Conservation (phyloP, 1,284 basidiomycete species). For the Fomitopsis palustris region DNA sequence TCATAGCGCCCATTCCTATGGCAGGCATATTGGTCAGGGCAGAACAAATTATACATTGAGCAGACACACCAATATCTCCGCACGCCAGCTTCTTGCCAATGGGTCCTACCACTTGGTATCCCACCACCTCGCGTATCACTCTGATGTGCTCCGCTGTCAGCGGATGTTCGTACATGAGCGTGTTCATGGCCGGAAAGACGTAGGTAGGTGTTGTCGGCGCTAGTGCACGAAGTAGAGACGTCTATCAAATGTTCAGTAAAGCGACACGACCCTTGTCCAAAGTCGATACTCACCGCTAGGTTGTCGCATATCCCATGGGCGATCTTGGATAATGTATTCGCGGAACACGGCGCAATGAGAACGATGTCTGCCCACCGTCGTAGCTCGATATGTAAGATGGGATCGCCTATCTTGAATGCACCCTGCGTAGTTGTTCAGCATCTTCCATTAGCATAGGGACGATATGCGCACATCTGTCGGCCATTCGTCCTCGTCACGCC, state of each 20-base stretch:
- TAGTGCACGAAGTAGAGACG: constrained; percentile 86
- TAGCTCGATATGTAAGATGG: constrained; percentile 95
- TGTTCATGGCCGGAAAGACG: constrained; percentile 98
- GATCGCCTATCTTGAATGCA: constrained; percentile 75
- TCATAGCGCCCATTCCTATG: constrained; percentile 87
- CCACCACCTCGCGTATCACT: constrained; percentile 67
- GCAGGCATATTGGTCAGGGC: constrained; percentile 18
- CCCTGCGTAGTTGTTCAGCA: constrained; percentile 37
- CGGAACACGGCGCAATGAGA: constrained; percentile 91
- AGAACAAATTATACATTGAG: background rate
- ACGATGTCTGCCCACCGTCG: constrained; percentile 96
- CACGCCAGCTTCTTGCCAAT: constrained; percentile 88
- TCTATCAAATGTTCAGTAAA: constrained; percentile 43
- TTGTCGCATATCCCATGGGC: constrained; percentile 89
- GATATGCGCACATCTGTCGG: constrained; percentile 35
- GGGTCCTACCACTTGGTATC: constrained; percentile 82
- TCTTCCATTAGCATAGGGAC: background rate
- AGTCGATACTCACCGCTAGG: constrained; percentile 58
- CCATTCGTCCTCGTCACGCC: constrained; percentile 95
- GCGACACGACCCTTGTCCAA: background rate
- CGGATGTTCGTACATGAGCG: constrained; percentile 95
- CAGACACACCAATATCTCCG: constrained; percentile 76
- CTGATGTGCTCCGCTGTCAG: constrained; percentile 82
- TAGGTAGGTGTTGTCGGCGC: constrained; percentile 80
- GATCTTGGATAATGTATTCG: constrained; percentile 94